Evolutionary conservation across 1,284 basidiomycete species (phyloP).

Genomic region (Nidula niveotomentosa): DNA sequence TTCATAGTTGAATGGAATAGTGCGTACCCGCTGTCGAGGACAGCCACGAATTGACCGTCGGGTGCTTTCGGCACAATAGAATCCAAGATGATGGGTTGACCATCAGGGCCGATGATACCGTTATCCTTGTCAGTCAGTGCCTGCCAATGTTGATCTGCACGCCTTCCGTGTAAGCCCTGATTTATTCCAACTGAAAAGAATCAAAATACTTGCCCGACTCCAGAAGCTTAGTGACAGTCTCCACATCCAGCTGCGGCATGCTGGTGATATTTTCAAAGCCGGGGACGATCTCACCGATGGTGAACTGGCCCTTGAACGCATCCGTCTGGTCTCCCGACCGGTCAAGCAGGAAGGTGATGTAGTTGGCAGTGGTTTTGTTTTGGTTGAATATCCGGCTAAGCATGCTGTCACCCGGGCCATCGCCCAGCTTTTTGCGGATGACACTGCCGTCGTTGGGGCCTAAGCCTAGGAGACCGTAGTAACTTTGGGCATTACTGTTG

Average conservation of each 20-base stretch:
- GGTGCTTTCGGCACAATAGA: conserved; percentile 71
- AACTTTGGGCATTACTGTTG: conserved; percentile 59
- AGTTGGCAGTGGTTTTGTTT: conserved; percentile 55
- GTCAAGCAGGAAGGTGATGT: conserved; percentile 67
- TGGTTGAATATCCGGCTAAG: conserved; percentile 62
- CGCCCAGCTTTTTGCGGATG: conserved; percentile 55
- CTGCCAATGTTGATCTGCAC: conserved; percentile 75
- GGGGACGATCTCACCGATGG: conserved; percentile 55
- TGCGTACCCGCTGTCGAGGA: conserved; percentile 68
- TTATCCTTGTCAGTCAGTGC: conserved; percentile 59
- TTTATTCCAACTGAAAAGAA: not conserved
- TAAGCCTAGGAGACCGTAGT: conserved; percentile 70
- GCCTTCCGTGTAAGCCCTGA: not conserved
- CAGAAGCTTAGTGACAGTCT: conserved; percentile 57
- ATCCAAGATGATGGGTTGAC: conserved; percentile 53
- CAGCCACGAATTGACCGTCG: conserved; percentile 62
- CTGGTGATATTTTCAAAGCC: conserved; percentile 60
- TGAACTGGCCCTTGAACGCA: conserved; percentile 53
- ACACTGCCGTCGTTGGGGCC: conserved; percentile 73
- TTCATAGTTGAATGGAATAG: too few species aligned
- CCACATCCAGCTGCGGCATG: conserved; percentile 67
- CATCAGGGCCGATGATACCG: conserved; percentile 71
- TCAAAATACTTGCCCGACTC: conserved; percentile 31
- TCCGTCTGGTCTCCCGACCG: conserved; percentile 55
- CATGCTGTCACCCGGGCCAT: conserved; percentile 48